A percentile compares a stretch with the other conserved stretches of the same genome.
Conservation (phyloP, 1,284 basidiomycete species). For the Xerocomus nothofagi region DNA sequence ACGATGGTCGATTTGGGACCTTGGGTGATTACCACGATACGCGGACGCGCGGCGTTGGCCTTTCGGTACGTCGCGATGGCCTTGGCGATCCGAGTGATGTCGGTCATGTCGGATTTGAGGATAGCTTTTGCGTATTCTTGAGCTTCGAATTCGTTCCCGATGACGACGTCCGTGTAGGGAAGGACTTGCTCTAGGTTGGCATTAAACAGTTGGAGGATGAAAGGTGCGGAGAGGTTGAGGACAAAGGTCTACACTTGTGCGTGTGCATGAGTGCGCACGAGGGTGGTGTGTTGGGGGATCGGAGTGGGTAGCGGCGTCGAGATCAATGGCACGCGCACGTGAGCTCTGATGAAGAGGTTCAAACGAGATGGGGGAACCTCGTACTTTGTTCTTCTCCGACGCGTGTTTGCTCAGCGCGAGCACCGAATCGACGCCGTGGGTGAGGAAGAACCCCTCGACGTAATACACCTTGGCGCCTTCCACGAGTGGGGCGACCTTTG, state of each 20-base stretch:
- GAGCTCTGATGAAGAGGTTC: too few species aligned
- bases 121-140: constrained; percentile 80
- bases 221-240: constrained; percentile 96
- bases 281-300: background rate
- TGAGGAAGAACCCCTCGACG: constrained; percentile 97
- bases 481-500: constrained; percentile 76
- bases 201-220: constrained; percentile 95
- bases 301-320: background rate
- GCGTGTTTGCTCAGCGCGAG: constrained; percentile 82
- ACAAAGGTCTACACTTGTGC: constrained; percentile 63
- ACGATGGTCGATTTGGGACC: constrained; percentile 83
- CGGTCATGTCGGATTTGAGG: constrained; percentile 55
- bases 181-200: constrained; percentile 78
- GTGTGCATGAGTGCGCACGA: too few species aligned
- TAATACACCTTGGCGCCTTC: constrained; percentile 87
- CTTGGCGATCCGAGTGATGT: constrained; percentile 70
- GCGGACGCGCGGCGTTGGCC: constrained; percentile 72
- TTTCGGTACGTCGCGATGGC: constrained; percentile 72
- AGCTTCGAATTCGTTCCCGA: constrained; percentile 96
- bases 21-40: constrained; percentile 91
- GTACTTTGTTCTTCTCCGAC: constrained; percentile 75
- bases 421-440: constrained; percentile 82
- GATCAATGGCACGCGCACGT: too few species aligned
- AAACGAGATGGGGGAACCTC: background rate
- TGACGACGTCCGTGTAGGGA: constrained; percentile 82